Evolutionary conservation across 2,329 filamentous ascomycete genomes (phyloP), one percentile per base, ranked within the genome.

Genomic region (Blastomyces parvus): DNA sequence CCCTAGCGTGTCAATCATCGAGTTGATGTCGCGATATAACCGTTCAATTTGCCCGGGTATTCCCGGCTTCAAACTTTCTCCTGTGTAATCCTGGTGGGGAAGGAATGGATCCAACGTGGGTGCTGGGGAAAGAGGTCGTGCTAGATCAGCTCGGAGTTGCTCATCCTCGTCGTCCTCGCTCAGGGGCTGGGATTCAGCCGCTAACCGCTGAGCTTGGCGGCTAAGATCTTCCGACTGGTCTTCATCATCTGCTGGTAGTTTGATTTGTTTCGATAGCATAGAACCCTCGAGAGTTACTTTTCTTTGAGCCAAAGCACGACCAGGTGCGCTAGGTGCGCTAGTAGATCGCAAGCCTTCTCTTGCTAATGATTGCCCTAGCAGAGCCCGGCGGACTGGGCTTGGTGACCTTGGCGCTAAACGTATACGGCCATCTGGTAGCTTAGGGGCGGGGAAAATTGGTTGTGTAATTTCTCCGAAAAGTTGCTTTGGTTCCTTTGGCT

Each of bases 1-100:
- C 11, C 93, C 93, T 50, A 97, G 79, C 0, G 90, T 93, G 70
- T 97, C 91, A 53, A 99, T 87, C 94, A 97, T 99, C 14, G 89
- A 89, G 74, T 81, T 82, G 66, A 81, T 80, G 64, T 82, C 80
- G 14, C 79, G 77, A 65, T 80, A 81, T 2, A 82, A 69, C 60
- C 76, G 73, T 68, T 82, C 80, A 56, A 81, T 79, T 67, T 81
- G 79, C 8, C 79, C 79, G 0, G 79, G 77, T 63, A 82, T 75
- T 38, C 79, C 80, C 50, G 77, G 78, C 65, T 80, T 80, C 56
- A 72, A 72, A 8, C 76, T 77, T 59, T 77, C 72, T 8, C 76
- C 77, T 38, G 73, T 72, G 62, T 78, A 80, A 62, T 79, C 76
- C 60, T 80, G 78, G 63, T 80, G 78, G 19, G 78, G 76, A 22